Base-by-base conservation (phyloP, 306 rosid genomes). In the Corylus heterophylla region DNA sequence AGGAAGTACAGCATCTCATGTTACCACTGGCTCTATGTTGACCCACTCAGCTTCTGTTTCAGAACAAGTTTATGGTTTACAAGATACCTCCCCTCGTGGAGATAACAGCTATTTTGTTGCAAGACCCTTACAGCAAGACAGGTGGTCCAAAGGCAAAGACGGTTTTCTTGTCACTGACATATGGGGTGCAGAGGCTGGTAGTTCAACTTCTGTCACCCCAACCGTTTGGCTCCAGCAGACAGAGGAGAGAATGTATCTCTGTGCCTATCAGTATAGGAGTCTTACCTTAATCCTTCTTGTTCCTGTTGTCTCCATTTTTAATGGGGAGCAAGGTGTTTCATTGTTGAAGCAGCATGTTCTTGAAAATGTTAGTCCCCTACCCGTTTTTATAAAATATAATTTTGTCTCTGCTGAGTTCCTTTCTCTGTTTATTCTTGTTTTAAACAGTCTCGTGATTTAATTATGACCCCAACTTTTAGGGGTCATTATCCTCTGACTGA, bases 111-210 rank as follows among this genome's bases (percentile, higher is more conserved):
- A 84, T 83, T 86, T 39, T 76, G 86, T 90, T 73, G 90, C 86
- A 78, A 89, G 97, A 63, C 98, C 97, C 77, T 90, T 95, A 80
- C 89, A 86, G 85, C 89, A 72, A 63, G 88, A 87, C 63, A 95
- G 89, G 83, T 95, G 99, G 99, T 89, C 97, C 69, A 95, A 87
- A 82, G 99, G 98, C 77, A 93, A 90, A 80, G 96, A 93, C 74
- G 96, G 97, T 58, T 95, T 89, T 87, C 94, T 95, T 82, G 92
- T 87, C 83, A 91, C 94, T 82, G 99, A 95, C 87, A 85, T 93
- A 74, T 95, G 98, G 99, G 97, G 99, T 68, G 87, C 85, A 74
- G 98, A 91, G 83, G 79, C 91, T 83, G 89, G 92, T 52, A 84
- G 85, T 0, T 83, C 87, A 83, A 79, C 78, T 67, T 81, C 73